A percentile compares a stretch with the other conserved stretches of the same genome.
phyloP scores from a whole-genome alignment of 495 filamentous ascomycete species.

The Penicillium steckii region DNA sequence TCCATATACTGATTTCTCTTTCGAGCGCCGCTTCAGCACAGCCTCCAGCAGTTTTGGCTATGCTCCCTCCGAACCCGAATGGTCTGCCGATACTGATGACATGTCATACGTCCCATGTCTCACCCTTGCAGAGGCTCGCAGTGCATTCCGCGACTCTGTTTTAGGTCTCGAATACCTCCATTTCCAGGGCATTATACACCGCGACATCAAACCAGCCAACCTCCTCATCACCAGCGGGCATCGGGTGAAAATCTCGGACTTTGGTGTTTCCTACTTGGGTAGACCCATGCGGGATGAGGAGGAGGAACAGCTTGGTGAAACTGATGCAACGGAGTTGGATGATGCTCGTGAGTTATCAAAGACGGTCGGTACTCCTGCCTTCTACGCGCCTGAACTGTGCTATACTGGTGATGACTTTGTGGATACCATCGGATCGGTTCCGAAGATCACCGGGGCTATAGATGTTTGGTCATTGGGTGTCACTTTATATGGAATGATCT shows the following conservation, averaged over 20 bases:
- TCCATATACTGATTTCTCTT: conserved; percentile 57
- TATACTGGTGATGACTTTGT: conserved; percentile 61
- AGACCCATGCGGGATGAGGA: conserved; percentile 75
- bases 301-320: conserved; percentile 77
- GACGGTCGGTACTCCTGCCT: conserved; percentile 95
- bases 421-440: conserved; percentile 39
- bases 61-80: conserved; percentile 55
- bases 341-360: conserved; percentile 94
- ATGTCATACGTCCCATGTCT: conserved; percentile 88
- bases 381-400: conserved; percentile 98
- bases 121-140: conserved; percentile 79
- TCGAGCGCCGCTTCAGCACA: conserved; percentile 49
- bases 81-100: conserved; percentile 64
- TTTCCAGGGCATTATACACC: conserved; percentile 94
- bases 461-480: conserved; percentile 98
- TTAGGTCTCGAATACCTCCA: conserved; percentile 94
- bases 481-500: conserved; percentile 93
- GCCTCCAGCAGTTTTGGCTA: conserved; percentile 50
- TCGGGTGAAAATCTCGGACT: conserved; percentile 98
- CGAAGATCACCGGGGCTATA: conserved; percentile 69
- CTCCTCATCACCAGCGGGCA: conserved; percentile 82
- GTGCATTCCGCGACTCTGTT: conserved; percentile 88
- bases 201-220: conserved; percentile 99
- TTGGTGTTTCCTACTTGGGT: conserved; percentile 96
- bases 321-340: conserved; percentile 79